A percentile compares a stretch with the other conserved stretches of the same genome.
Evolutionary conservation across 345 rosid species (phyloP).

Genomic region (Populus simonii): DNA sequence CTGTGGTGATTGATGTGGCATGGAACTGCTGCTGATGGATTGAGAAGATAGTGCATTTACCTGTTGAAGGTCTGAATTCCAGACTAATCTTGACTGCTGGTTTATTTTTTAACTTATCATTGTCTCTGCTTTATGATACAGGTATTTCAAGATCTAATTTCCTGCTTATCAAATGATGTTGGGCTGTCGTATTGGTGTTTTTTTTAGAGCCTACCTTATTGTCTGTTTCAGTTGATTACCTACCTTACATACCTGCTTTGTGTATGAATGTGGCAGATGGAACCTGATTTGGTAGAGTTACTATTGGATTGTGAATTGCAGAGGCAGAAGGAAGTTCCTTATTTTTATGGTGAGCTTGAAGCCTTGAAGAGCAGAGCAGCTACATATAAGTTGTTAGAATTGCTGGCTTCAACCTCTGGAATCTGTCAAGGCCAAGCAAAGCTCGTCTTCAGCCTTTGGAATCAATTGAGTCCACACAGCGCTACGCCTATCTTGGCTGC

Average conservation of each 20-base stretch:
- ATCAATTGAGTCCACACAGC: neutral
- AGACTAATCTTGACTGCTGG: neutral
- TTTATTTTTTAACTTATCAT: neutral
- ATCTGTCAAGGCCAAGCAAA: neutral
- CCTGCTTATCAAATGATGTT: neutral
- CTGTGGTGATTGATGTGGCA: slow-evolving; percentile 5
- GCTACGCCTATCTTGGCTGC: neutral
- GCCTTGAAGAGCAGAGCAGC: neutral
- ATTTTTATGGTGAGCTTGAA: neutral
- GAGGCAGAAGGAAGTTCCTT: neutral
- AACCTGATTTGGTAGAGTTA: neutral
- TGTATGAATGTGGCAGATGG: slow-evolving; percentile 2
- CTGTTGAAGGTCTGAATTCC: neutral
- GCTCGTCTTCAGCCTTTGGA: neutral
- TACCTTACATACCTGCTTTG: neutral
- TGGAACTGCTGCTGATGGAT: neutral
- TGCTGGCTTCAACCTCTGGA: neutral
- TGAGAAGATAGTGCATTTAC: neutral
- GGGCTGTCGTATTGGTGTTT: neutral
- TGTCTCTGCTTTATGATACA: neutral
- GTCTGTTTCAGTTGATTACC: neutral
- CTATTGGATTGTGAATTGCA: neutral
- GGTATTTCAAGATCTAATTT: neutral
- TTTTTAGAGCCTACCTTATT: neutral
- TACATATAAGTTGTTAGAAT: neutral